Evolutionary conservation across 768 basidiomycete species (phyloP).

Genomic region (Hypholoma fasciculare): DNA sequence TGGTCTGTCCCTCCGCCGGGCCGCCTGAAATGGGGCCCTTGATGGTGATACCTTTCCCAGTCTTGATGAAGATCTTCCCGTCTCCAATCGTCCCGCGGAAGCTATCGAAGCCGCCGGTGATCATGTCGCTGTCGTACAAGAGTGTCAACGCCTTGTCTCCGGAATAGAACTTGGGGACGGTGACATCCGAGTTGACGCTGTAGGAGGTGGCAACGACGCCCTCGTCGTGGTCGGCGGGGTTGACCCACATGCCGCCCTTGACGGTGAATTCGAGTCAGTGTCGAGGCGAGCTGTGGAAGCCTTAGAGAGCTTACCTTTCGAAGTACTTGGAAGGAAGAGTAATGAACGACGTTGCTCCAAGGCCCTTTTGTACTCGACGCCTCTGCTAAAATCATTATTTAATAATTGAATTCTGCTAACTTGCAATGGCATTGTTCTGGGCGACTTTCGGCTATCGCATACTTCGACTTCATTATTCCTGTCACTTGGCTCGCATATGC

Average conservation of each 20-base stretch:
- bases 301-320: no score
- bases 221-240: conserved; percentile 4
- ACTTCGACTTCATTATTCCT: no score
- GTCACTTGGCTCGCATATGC: no score
- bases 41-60: background rate
- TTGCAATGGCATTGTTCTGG: no score
- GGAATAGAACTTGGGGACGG: conserved; percentile 62
- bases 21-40: background rate
- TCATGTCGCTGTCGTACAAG: background rate
- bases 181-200: conserved; percentile 23
- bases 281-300: no score
- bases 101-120: background rate
- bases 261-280: background rate
- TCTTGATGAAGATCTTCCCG: background rate
- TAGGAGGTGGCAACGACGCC: background rate
- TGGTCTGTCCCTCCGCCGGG: background rate
- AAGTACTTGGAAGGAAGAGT: no score
- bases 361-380: no score
- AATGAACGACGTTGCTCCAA: no score
- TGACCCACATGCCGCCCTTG: background rate
- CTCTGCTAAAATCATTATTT: no score
- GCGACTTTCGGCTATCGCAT: no score
- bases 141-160: background rate
- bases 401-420: no score
- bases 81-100: background rate